Conservation (phyloP, 1,284 basidiomycete genomes). For the Chiua sp. region DNA sequence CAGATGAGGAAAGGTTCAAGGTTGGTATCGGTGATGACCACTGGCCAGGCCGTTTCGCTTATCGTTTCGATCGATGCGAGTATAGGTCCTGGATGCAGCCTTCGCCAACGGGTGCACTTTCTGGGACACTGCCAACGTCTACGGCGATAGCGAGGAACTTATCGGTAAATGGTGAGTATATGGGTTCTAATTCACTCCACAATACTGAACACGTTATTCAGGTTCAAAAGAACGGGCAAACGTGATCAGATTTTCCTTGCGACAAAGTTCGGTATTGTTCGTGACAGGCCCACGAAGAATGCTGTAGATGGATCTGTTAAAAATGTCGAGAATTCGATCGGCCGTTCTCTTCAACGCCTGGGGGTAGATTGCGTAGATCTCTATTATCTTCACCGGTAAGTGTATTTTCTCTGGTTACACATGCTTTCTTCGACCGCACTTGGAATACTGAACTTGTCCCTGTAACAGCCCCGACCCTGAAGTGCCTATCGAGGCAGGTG, state of each 20-base stretch:
- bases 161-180: slow-evolving; percentile 44
- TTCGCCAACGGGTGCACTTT: slow-evolving; percentile 40
- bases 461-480: slow-evolving; percentile 20
- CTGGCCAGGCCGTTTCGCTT: neutral
- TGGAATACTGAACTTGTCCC: neutral
- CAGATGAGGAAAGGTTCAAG: slow-evolving; percentile 51
- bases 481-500: slow-evolving; percentile 24
- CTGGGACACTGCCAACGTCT: slow-evolving; percentile 47
- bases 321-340: slow-evolving; percentile 31
- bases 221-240: slow-evolving; percentile 45
- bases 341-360: slow-evolving; percentile 37
- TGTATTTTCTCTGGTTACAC: neutral
- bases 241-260: slow-evolving; percentile 51
- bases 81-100: slow-evolving; percentile 37
- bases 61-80: neutral
- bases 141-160: slow-evolving; percentile 43
- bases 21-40: slow-evolving; percentile 22
- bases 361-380: slow-evolving; percentile 39
- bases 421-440: neutral
- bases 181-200: too few species aligned
- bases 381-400: slow-evolving; percentile 37
- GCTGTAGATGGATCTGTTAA: slow-evolving; percentile 28
- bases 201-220: slow-evolving; percentile 3
- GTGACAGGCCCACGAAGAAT: slow-evolving; percentile 3
- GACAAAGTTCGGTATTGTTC: slow-evolving; percentile 47